phyloP scores from a whole-genome alignment of 805 yeast genomes.

The Wickerhamomyces sydowiorum region DNA sequence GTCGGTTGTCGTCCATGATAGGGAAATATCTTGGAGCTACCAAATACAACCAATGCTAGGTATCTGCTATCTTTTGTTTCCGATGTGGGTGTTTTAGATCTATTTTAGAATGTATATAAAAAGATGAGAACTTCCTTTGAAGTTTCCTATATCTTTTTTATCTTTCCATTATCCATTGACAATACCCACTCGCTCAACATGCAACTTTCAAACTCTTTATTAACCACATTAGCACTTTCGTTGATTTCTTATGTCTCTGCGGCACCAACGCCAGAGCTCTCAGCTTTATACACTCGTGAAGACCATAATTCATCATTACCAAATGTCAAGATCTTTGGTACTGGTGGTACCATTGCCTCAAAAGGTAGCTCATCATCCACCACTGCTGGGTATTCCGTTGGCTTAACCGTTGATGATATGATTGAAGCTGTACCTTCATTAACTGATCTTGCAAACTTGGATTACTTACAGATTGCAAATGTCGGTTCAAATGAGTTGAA shows the following conservation, averaged over 20 bases:
- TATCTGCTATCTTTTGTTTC: too few species aligned
- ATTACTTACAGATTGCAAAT: constrained; percentile 54
- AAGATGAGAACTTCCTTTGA: too few species aligned
- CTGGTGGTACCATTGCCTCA: constrained; percentile 58
- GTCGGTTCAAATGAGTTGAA: constrained; percentile 55
- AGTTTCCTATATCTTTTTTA: too few species aligned
- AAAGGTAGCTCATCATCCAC: constrained; percentile 41
- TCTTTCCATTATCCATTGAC: too few species aligned
- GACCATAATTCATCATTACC: constrained; percentile 14
- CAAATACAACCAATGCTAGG: too few species aligned
- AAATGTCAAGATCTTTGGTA: constrained; percentile 43
- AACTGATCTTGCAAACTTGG: constrained; percentile 45
- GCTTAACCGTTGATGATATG: constrained; percentile 45
- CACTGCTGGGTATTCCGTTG: constrained; percentile 51
- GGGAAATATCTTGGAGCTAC: too few species aligned
- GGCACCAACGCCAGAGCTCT: not conserved
- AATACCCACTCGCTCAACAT: not conserved
- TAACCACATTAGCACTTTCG: not conserved
- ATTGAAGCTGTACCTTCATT: constrained; percentile 52
- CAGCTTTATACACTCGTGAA: not conserved
- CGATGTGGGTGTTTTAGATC: too few species aligned
- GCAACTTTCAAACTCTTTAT: not conserved
- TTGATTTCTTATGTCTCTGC: not conserved
- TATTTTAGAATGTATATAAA: too few species aligned
- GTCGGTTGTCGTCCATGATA: too few species aligned